Evolutionary conservation across 768 basidiomycete genomes (phyloP).

Genomic region (Suillus hirtellus): DNA sequence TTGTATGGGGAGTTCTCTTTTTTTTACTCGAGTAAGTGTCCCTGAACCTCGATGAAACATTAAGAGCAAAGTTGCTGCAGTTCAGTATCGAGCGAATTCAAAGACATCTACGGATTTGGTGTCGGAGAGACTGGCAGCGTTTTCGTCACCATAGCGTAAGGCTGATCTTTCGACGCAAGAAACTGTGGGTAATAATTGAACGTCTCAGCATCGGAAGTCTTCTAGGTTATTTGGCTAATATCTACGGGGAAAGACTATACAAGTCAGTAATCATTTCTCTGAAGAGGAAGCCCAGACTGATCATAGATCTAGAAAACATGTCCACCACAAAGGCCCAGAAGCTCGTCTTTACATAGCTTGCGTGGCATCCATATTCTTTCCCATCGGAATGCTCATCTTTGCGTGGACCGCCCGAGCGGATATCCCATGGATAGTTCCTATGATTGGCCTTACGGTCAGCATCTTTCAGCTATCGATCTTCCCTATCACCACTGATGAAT

Average conservation of each 20-base stretch:
- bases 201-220: conserved; percentile 52
- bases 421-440: conserved; percentile 59
- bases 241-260: conserved; percentile 53
- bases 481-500: background rate
- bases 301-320: conserved; percentile 29
- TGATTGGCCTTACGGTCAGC: conserved; percentile 28
- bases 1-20: conserved; percentile 77
- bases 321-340: conserved; percentile 44
- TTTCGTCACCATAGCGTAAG: conserved; percentile 59
- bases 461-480: background rate
- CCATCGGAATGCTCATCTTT: conserved; percentile 68
- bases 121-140: conserved; percentile 58
- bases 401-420: conserved; percentile 61
- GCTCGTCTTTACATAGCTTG: conserved; percentile 63
- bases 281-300: conserved; percentile 23
- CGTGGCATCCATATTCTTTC: conserved; percentile 52
- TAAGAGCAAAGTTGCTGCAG: conserved; percentile 30
- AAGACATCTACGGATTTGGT: conserved; percentile 57
- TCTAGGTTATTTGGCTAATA: conserved; percentile 46
- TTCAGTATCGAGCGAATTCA: conserved; percentile 58
- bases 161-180: background rate
- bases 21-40: conserved; percentile 57
- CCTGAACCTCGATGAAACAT: background rate
- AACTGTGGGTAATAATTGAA: conserved; percentile 7
- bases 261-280: conserved; percentile 33